Conservation (phyloP, 305 asterid genomes). For the Fraxinus sp. region DNA sequence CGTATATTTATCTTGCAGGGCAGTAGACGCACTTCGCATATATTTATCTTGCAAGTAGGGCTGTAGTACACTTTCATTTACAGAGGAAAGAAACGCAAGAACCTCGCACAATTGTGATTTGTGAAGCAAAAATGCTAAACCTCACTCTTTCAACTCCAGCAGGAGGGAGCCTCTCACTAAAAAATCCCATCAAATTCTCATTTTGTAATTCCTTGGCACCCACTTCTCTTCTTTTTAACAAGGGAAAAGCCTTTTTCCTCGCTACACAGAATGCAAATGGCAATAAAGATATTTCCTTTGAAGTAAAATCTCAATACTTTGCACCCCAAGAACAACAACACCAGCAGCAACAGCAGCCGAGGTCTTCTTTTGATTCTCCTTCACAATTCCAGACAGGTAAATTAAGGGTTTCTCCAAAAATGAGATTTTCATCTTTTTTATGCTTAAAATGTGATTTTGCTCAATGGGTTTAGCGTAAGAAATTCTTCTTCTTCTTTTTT, state of each 20-base stretch:
- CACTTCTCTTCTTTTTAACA: slow-evolving; percentile 24
- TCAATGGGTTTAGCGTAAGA: background rate
- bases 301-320: slow-evolving; percentile 47
- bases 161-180: slow-evolving; percentile 32
- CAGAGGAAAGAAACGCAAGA: background rate
- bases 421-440: background rate
- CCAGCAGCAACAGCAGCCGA: slow-evolving; percentile 30
- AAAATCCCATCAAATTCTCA: slow-evolving; percentile 44
- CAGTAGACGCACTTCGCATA: no score
- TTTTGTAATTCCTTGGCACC: slow-evolving; percentile 28
- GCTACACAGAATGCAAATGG: slow-evolving; percentile 22
- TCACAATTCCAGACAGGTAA: slow-evolving; percentile 50
- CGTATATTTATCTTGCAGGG: no score
- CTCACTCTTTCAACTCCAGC: slow-evolving; percentile 38
- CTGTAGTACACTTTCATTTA: background rate
- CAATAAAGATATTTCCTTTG: slow-evolving; percentile 24
- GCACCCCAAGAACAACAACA: slow-evolving; percentile 58
- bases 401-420: background rate
- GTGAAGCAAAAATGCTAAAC: slow-evolving; percentile 30
- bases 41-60: background rate
- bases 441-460: slow-evolving; percentile 13
- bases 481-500: background rate
- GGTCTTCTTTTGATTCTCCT: slow-evolving; percentile 41
- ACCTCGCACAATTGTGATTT: slow-evolving; percentile 16
- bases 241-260: slow-evolving; percentile 21